A percentile compares a stretch with the other conserved stretches of the same genome.
Evolutionary conservation across 2,329 filamentous ascomycete genomes (phyloP).

Genomic region (Microthyrium microscopicum): DNA sequence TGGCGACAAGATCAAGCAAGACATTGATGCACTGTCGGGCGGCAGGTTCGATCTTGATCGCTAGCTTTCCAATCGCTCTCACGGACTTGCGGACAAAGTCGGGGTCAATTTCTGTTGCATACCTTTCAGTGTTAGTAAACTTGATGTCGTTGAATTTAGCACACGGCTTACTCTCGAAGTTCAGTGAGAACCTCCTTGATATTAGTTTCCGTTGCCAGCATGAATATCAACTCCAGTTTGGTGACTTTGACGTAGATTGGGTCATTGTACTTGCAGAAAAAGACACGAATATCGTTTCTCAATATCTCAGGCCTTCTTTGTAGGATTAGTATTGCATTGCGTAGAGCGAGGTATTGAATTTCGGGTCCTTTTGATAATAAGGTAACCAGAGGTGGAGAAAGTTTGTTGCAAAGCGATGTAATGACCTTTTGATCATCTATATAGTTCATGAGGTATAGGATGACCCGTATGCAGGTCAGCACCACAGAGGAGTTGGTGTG

Average conservation of each 20-base stretch:
- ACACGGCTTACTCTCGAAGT: conserved; percentile 53
- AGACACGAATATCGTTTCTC: conserved; percentile 91
- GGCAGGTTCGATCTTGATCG: conserved; percentile 96
- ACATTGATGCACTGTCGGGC: conserved; percentile 84
- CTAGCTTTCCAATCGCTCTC: conserved; percentile 89
- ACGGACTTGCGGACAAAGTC: conserved; percentile 98
- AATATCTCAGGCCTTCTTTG: conserved; percentile 86
- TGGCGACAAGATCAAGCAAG: conserved; percentile 79
- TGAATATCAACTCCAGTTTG: conserved; percentile 96
- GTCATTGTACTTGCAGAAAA: conserved; percentile 99
- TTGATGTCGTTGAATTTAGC: not conserved
- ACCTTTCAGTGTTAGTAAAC: conserved; percentile 26
- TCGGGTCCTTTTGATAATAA: conserved; percentile 90
- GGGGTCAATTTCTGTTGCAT: conserved; percentile 95
- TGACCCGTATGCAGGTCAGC: conserved; percentile 86
- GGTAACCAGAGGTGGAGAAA: conserved; percentile 89
- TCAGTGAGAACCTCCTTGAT: conserved; percentile 92
- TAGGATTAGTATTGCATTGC: conserved; percentile 85
- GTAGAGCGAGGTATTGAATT: conserved; percentile 90
- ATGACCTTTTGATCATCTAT: conserved; percentile 85
- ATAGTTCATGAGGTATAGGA: conserved; percentile 97
- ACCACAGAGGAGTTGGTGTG: conserved; percentile 96
- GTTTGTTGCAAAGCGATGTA: conserved; percentile 69
- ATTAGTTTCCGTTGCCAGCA: conserved; percentile 90
- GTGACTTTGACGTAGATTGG: conserved; percentile 99